Percentiles rank a stretch among this genome's conserved stretches.
Conservation (phyloP, 164 flowering plant genomes). For the Vitis riparia region DNA sequence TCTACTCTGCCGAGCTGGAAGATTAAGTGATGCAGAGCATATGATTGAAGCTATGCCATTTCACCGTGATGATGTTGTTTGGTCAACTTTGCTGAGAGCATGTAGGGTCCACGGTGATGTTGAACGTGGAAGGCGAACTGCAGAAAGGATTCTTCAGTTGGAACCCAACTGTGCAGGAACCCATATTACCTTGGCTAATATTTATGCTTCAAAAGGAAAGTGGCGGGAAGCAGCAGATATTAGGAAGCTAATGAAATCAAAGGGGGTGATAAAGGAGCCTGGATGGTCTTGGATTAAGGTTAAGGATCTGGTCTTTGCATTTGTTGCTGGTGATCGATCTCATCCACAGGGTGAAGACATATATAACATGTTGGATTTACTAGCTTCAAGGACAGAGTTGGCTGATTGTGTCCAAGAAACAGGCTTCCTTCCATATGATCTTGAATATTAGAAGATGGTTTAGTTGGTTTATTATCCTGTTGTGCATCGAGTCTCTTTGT, state of each 20-base stretch:
- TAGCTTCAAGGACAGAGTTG: constrained; percentile 32
- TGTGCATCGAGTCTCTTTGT: too few species aligned
- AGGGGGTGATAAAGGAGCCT: constrained; percentile 81
- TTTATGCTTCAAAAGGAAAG: constrained; percentile 67
- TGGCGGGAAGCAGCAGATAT: constrained; percentile 76
- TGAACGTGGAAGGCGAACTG: constrained; percentile 65
- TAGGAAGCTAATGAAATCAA: constrained; percentile 68
- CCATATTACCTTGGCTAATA: constrained; percentile 67
- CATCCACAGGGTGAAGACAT: constrained; percentile 64
- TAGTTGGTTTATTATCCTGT: too few species aligned
- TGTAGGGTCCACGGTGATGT: constrained; percentile 65
- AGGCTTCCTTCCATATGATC: constrained; percentile 19
- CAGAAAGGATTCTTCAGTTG: constrained; percentile 55
- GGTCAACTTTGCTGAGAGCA: constrained; percentile 81
- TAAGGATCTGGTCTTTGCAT: constrained; percentile 58
- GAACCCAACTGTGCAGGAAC: constrained; percentile 77
- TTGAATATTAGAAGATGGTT: constrained; percentile 20
- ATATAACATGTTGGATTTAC: constrained; percentile 43
- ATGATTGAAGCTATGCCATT: constrained; percentile 79
- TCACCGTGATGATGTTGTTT: constrained; percentile 76
- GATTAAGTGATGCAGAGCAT: constrained; percentile 66
- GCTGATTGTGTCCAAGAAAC: constrained; percentile 15
- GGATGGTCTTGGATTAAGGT: constrained; percentile 88
- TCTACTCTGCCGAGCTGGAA: constrained; percentile 80
- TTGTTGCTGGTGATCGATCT: constrained; percentile 65